These are phyloP conservation scores for Beauveria rudraprayagi DNA, from an alignment of 2,329 filamentous ascomycete species.

Conservation along the genomic window DNA sequence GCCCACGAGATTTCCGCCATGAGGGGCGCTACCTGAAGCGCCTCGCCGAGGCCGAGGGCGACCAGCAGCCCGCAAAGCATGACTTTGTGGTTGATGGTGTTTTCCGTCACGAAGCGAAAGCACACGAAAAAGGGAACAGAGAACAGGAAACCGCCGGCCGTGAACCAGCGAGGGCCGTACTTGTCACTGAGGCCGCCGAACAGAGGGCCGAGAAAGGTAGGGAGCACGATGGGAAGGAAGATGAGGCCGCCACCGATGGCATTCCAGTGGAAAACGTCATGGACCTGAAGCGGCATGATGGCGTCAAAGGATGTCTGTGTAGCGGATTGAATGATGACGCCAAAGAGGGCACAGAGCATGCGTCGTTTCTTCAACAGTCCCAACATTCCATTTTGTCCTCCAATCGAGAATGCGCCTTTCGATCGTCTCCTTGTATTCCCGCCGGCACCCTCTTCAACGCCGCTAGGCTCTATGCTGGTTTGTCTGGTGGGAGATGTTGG, in stretches of 20 bases:
- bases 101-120: conserved; percentile 24
- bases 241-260: conserved; percentile 26
- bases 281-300: conserved; percentile 25
- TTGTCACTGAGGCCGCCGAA: conserved; percentile 24
- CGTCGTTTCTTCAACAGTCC: conserved; percentile 23
- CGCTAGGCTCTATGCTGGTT: neutral
- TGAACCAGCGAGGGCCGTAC: conserved; percentile 28
- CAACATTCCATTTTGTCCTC: conserved; percentile 13
- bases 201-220: conserved; percentile 23
- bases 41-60: conserved; percentile 23
- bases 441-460: neutral
- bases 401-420: neutral
- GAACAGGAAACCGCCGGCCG: conserved; percentile 25
- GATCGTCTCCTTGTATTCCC: neutral
- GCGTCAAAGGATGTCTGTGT: conserved; percentile 27
- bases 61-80: conserved; percentile 25
- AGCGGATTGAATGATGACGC: conserved; percentile 25
- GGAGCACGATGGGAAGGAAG: conserved; percentile 26
- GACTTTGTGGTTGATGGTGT: conserved; percentile 22
- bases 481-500: neutral
- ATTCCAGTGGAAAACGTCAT: conserved; percentile 24
- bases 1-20: conserved; percentile 30
- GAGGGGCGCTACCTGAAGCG: conserved; percentile 26
- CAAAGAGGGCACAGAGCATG: conserved; percentile 26
- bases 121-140: conserved; percentile 27